Base-by-base conservation (phyloP, 306 rosid genomes). In the Nissolia schottii region DNA sequence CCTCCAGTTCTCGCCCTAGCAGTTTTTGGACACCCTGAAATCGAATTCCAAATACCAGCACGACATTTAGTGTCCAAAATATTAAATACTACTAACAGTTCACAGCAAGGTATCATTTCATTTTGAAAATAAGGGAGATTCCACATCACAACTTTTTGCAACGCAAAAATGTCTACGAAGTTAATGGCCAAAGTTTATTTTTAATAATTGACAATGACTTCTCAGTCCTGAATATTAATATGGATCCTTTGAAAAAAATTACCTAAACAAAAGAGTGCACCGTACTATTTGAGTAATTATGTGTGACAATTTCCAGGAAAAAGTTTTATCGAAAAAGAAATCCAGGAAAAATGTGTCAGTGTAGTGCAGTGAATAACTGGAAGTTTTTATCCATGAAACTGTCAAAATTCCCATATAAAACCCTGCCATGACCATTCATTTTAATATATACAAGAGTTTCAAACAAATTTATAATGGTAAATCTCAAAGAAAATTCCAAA, bases 1-100 rank as follows among this genome's bases (percentile, higher is more conserved):
- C 89, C 73, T 92, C 97, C 22, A 95, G 83, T 15, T 95, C 99
- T 62, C 99, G 85, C 49, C 83, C 87, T 43, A 95, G 80, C 55
- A 92, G 73, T 34, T 83, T 64, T 77, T 95, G 90, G 58, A 43
- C 96, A 84, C 43, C 93, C 99, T 95, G 20, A 45, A 73, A 69
- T 64, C 59, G 69, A 59, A 46, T 83, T 41, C 34, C 50, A 16
- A 22, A 19, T 48, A 46, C 41, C 43, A 67, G 22, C 64, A 51
- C 16, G 45, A 37, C 24, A 34, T 14, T 28, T 19, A 53, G 35
- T 58, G 37, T 58, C 24, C 20, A 58, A 58, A 57, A 58, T 29
- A 29, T 29, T 3, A 58, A 23, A 12, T 50, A 49, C 40, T 1
- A 50, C 11, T 7, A 7, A 50, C 9, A 16, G n/a, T 25, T 55